Conservation (phyloP, 2,329 filamentous ascomycete genomes). For the Mariannaea elegans region DNA sequence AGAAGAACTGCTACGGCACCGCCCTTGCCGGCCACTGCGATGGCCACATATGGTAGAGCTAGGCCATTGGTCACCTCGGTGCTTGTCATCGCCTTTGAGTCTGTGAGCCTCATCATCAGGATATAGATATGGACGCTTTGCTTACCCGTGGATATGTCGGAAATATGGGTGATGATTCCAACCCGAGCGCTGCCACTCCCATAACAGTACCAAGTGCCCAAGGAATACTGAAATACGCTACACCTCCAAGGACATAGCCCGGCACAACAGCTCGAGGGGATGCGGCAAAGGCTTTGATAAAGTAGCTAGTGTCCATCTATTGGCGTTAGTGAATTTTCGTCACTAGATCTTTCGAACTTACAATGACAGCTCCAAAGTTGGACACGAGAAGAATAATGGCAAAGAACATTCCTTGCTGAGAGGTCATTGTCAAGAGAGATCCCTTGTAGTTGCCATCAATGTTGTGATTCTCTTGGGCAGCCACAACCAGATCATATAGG, state of each 20-base stretch:
- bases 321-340: neutral
- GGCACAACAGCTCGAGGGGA: conserved; percentile 84
- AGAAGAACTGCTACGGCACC: conserved; percentile 82
- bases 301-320: conserved; percentile 81
- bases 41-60: conserved; percentile 83
- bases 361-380: conserved; percentile 82
- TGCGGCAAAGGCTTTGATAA: conserved; percentile 91
- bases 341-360: neutral
- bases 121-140: conserved; percentile 39
- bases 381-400: conserved; percentile 88
- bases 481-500: conserved; percentile 79
- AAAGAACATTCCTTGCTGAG: conserved; percentile 78
- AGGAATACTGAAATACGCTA: conserved; percentile 90
- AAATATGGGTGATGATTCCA: conserved; percentile 16
- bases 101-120: conserved; percentile 57
- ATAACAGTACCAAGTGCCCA: conserved; percentile 89
- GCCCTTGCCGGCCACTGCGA: conserved; percentile 81
- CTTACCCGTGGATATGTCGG: conserved; percentile 20
- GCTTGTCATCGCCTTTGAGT: conserved; percentile 30
- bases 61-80: conserved; percentile 80
- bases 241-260: conserved; percentile 85
- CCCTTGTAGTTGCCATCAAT: conserved; percentile 81
- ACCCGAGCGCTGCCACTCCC: conserved; percentile 77
- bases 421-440: conserved; percentile 84
- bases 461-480: conserved; percentile 73